A percentile compares a stretch with the other conserved stretches of the same genome.
Conservation (phyloP, 2,329 filamentous ascomycete species). For the Rugonectria rugulosa region DNA sequence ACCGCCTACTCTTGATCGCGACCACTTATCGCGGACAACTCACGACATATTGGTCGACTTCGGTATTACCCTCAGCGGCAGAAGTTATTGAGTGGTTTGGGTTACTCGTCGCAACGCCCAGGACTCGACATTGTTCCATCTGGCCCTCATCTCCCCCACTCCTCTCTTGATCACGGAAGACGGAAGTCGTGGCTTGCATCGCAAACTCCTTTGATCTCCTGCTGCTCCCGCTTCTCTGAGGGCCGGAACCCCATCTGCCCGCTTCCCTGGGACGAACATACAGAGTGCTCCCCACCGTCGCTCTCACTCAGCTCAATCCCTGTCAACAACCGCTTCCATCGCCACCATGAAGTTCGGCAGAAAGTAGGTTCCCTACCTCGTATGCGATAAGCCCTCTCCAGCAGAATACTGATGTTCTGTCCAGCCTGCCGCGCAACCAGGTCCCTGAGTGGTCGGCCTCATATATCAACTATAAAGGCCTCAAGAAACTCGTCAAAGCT, state of each 20-base stretch:
- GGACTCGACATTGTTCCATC: background rate
- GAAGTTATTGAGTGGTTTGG: background rate
- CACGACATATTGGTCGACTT: no score
- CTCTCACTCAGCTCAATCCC: conserved; percentile 14
- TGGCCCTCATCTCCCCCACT: no score
- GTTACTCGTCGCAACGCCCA: background rate
- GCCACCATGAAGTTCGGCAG: conserved; percentile 67
- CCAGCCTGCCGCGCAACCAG: conserved; percentile 78
- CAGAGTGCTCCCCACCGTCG: conserved; percentile 7
- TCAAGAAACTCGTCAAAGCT: conserved; percentile 95
- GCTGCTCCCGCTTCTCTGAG: background rate
- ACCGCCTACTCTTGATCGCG: conserved; percentile 28
- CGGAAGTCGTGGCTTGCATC: no score
- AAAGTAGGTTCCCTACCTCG: conserved; percentile 54
- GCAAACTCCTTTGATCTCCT: background rate
- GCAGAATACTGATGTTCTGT: conserved; percentile 31
- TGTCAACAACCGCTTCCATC: background rate
- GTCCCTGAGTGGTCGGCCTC: conserved; percentile 85
- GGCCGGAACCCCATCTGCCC: background rate
- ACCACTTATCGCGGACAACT: no score
- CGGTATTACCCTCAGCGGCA: no score
- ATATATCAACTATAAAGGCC: conserved; percentile 88
- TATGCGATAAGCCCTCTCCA: background rate
- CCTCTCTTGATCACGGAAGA: no score
- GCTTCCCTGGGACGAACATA: conserved; percentile 1